Percentiles rank a stretch among this genome's conserved stretches.
Evolutionary conservation across 2,329 filamentous ascomycete genomes (phyloP).

Genomic region (Botryotinia narcissicola): DNA sequence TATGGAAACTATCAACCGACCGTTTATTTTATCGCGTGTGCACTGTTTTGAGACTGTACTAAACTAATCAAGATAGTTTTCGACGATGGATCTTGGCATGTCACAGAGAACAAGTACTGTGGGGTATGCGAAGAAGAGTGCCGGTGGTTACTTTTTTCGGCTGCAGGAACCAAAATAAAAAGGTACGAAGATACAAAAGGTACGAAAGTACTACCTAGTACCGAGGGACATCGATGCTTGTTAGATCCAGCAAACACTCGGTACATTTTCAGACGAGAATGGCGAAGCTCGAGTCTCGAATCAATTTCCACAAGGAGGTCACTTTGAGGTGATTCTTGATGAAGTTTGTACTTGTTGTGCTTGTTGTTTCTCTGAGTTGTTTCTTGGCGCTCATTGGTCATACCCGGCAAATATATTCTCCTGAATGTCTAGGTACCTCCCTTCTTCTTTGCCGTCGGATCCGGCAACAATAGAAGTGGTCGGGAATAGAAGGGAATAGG

Average conservation of each 20-base stretch:
- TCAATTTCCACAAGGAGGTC: background rate
- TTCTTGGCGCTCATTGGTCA: background rate
- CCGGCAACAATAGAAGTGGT: background rate
- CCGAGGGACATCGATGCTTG: background rate
- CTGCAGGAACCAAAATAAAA: background rate
- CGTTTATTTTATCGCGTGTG: background rate
- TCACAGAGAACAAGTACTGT: background rate
- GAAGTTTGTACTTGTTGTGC: background rate
- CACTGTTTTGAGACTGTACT: background rate
- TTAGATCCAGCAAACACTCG: background rate
- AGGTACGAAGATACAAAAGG: background rate
- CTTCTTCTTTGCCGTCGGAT: background rate
- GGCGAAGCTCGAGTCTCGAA: background rate
- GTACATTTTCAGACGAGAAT: background rate
- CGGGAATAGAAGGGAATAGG: background rate
- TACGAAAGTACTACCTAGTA: background rate
- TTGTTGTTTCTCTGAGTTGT: background rate
- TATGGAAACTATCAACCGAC: background rate
- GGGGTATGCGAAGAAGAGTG: background rate
- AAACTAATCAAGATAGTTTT: background rate
- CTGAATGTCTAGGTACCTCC: background rate
- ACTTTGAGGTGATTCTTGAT: background rate
- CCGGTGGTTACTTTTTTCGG: conserved; percentile 1
- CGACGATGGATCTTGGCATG: background rate
- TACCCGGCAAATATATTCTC: background rate